Conservation (phyloP, 73 alveolate species). For the Blepharisma japonicum region DNA sequence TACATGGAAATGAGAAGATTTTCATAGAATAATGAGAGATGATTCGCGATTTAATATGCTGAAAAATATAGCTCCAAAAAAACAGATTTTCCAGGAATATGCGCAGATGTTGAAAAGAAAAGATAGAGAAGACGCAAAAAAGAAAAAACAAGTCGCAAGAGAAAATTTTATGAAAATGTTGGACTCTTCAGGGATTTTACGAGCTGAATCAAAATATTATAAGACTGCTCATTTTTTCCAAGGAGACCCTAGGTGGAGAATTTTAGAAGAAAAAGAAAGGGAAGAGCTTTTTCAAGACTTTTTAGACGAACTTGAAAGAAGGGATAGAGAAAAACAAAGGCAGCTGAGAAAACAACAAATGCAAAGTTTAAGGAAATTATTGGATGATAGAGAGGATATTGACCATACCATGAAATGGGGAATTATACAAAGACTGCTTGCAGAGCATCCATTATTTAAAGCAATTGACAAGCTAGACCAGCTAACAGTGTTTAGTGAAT, state of each 20-base stretch:
- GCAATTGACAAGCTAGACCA: constrained; percentile 71
- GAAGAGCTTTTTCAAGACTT: constrained; percentile 82
- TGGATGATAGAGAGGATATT: constrained; percentile 45
- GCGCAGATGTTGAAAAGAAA: constrained; percentile 53
- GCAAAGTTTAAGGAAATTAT: constrained; percentile 54
- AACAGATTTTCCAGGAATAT: constrained; percentile 65
- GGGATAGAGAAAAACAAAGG: constrained; percentile 77
- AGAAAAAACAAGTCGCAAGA: constrained; percentile 62
- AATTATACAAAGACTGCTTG: constrained; percentile 43
- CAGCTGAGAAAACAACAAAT: constrained; percentile 60
- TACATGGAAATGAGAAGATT: constrained; percentile 87
- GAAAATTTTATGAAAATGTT: constrained; percentile 67
- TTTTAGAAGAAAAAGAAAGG: constrained; percentile 77
- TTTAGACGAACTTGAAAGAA: constrained; percentile 69
- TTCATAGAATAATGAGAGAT: constrained; percentile 47
- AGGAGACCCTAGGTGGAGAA: constrained; percentile 75
- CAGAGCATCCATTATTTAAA: constrained; percentile 56
- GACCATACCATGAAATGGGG: constrained; percentile 57
- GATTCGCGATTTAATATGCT: constrained; percentile 68
- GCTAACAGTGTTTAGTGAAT: constrained; percentile 70
- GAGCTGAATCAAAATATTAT: constrained; percentile 61
- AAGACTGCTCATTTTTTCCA: constrained; percentile 61
- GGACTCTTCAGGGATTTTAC: constrained; percentile 57
- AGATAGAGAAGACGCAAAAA: constrained; percentile 69
- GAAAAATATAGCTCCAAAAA: constrained; percentile 60